phyloP scores from a whole-genome alignment of 2,329 filamentous ascomycete species.

The Boeremia exigua region DNA sequence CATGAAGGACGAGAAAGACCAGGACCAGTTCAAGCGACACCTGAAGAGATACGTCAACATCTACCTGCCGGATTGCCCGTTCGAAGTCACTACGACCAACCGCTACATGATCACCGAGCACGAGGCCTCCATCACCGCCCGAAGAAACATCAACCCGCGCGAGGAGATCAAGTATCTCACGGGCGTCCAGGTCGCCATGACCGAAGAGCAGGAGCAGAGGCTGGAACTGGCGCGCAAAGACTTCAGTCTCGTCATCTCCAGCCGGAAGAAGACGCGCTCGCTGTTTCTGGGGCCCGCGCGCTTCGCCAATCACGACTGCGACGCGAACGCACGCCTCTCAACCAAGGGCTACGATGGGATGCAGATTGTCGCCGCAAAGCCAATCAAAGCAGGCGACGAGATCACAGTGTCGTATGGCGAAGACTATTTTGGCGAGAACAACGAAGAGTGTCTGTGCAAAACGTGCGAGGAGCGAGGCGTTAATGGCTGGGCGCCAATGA shows the following conservation, averaged over 20 bases:
- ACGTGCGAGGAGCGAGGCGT: slow-evolving; percentile 77
- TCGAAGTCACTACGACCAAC: slow-evolving; percentile 92
- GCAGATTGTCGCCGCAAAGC: slow-evolving; percentile 81
- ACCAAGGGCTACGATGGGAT: slow-evolving; percentile 87
- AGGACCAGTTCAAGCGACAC: slow-evolving; percentile 84
- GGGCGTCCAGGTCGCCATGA: slow-evolving; percentile 91
- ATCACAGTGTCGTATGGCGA: slow-evolving; percentile 97
- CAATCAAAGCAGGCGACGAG: slow-evolving; percentile 88
- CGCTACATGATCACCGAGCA: slow-evolving; percentile 91
- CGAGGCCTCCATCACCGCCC: slow-evolving; percentile 85
- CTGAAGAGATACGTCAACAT: slow-evolving; percentile 90
- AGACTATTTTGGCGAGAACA: slow-evolving; percentile 93
- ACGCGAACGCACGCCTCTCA: slow-evolving; percentile 85
- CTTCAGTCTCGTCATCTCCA: slow-evolving; percentile 96
- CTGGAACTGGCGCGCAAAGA: slow-evolving; percentile 85
- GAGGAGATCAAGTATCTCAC: slow-evolving; percentile 89
- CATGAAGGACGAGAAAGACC: slow-evolving; percentile 77
- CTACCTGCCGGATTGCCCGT: slow-evolving; percentile 91
- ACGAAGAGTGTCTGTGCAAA: slow-evolving; percentile 90
- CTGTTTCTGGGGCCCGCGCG: slow-evolving; percentile 93
- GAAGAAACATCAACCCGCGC: slow-evolving; percentile 77
- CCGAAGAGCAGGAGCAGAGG: slow-evolving; percentile 83
- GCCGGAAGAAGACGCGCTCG: slow-evolving; percentile 86
- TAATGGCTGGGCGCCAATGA: slow-evolving; percentile 79
- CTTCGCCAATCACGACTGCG: slow-evolving; percentile 97